Conservation (phyloP, 305 asterid genomes). For the Coffea humblotiana region DNA sequence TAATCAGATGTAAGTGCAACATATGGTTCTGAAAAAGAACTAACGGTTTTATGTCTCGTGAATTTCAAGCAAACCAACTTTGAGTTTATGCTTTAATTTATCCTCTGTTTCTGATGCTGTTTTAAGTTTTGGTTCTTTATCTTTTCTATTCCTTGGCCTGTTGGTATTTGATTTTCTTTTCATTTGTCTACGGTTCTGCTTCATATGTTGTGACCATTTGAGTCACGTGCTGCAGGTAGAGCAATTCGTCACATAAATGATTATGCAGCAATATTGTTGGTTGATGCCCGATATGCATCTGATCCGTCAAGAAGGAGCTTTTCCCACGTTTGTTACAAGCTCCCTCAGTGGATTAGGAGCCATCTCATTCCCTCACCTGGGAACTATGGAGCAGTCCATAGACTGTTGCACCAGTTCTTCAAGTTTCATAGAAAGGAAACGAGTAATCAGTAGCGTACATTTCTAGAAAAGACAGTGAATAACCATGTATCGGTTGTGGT, state of each 20-base stretch:
- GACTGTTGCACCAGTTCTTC: constrained; percentile 79
- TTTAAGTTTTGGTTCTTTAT: not conserved
- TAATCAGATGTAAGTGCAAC: not conserved
- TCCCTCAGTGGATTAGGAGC: constrained; percentile 83
- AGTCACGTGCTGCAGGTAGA: constrained; percentile 56
- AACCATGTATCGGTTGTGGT: not conserved
- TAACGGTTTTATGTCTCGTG: not conserved
- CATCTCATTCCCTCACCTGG: constrained; percentile 47
- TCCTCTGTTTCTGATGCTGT: not conserved
- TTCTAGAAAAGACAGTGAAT: not conserved
- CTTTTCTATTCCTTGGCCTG: not conserved
- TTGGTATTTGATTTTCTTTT: not conserved
- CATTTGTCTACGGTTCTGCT: not conserved
- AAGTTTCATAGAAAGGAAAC: constrained; percentile 61
- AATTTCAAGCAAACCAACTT: not conserved
- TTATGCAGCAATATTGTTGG: constrained; percentile 86
- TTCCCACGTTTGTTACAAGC: constrained; percentile 67
- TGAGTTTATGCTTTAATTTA: not conserved
- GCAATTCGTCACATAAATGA: constrained; percentile 89
- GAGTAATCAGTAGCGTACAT: constrained; percentile 17
- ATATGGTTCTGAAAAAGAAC: not conserved
- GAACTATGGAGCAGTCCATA: constrained; percentile 82
- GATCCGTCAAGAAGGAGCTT: constrained; percentile 53
- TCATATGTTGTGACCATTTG: not conserved
- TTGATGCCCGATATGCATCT: constrained; percentile 77